These are phyloP conservation scores for Pisolithus thermaeus DNA, from an alignment of 1,284 basidiomycete genomes.

Conservation along the genomic window DNA sequence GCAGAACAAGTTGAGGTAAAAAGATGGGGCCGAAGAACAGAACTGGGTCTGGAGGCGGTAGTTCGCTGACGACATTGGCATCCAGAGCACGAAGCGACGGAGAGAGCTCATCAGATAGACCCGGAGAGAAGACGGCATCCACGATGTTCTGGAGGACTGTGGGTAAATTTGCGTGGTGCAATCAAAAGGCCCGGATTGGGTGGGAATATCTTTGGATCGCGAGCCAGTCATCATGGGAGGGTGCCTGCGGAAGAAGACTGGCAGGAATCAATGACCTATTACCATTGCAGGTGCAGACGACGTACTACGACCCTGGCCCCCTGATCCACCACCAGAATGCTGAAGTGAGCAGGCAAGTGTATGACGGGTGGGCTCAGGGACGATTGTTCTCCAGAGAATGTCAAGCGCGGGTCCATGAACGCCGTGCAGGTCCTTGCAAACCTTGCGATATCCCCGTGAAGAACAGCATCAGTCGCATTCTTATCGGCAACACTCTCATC, in stretches of 20 bases:
- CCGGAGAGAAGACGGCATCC: constrained; percentile 13
- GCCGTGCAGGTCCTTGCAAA: constrained; percentile 25
- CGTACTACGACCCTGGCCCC: constrained; percentile 8
- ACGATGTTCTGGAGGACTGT: constrained; percentile 20
- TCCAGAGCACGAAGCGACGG: constrained; percentile 23
- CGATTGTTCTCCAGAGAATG: constrained; percentile 24
- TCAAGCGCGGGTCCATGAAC: constrained; percentile 27
- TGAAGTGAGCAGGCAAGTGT: constrained; percentile 22
- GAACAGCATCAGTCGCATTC: constrained; percentile 17
- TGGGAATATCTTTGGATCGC: constrained; percentile 19
- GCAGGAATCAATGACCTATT: neutral
- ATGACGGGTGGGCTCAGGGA: constrained; percentile 26
- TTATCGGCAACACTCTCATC: constrained; percentile 12
- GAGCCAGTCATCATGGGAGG: constrained; percentile 18
- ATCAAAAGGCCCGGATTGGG: constrained; percentile 23
- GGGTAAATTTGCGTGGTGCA: constrained; percentile 19
- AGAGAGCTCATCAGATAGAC: constrained; percentile 19
- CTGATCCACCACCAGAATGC: constrained; percentile 15
- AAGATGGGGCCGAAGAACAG: constrained; percentile 17
- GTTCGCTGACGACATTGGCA: constrained; percentile 23
- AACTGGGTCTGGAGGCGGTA: constrained; percentile 14
- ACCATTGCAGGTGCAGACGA: constrained; percentile 9
- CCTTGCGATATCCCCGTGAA: constrained; percentile 16
- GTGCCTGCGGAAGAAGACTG: constrained; percentile 21
- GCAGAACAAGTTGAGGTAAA: constrained; percentile 16